Percentiles rank a stretch among this genome's conserved stretches.
phyloP scores from a whole-genome alignment of 225 moss, liverwort and hornwort species.

The Marchantia polymorpha region DNA sequence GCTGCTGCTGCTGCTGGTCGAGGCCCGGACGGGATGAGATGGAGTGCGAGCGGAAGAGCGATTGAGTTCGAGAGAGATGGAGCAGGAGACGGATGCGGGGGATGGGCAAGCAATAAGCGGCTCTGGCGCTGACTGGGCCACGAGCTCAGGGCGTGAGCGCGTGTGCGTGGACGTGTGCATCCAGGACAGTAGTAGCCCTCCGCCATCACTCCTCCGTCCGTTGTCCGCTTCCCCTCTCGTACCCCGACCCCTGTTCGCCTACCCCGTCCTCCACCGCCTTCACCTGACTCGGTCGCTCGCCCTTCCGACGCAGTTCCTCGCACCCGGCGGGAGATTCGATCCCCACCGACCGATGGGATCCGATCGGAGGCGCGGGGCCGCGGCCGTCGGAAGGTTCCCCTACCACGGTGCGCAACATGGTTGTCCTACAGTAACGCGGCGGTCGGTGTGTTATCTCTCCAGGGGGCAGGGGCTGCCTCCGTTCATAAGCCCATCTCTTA shows the following conservation, averaged over 20 bases:
- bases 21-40: neutral
- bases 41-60: neutral
- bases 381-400: neutral
- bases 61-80: neutral
- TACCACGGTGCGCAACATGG: too few relatives aligned
- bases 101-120: constrained; percentile 21
- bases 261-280: too few relatives aligned
- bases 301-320: too few relatives aligned
- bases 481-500: constrained; percentile 4
- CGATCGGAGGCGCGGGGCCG: too few relatives aligned
- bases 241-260: neutral
- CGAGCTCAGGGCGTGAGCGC: constrained; percentile 35
- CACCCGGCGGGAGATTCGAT: too few relatives aligned
- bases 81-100: constrained; percentile 12
- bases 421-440: neutral
- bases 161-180: constrained; percentile 26
- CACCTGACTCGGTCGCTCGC: too few relatives aligned
- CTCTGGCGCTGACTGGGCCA: constrained; percentile 33
- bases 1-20: too few relatives aligned
- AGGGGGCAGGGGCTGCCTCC: neutral
- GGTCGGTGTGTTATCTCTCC: constrained; percentile 10
- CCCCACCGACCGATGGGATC: neutral
- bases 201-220: neutral
- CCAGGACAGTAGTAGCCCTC: constrained; percentile 1
- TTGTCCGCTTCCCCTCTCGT: neutral